Base-by-base conservation (phyloP, 768 basidiomycete species). In the Hygrophoropsis aurantiaca region DNA sequence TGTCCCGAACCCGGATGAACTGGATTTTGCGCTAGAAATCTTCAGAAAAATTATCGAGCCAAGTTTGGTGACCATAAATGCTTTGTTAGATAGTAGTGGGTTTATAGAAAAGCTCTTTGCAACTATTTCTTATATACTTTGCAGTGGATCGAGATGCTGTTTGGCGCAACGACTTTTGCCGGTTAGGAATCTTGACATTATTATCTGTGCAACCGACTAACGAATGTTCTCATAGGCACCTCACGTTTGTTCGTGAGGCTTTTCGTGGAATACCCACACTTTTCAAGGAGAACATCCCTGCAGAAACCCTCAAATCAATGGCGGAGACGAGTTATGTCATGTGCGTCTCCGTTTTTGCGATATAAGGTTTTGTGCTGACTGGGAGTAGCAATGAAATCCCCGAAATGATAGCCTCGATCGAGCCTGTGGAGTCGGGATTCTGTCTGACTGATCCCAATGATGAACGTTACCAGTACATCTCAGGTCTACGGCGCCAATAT, bases 161-260 rank as follows among this genome's bases (percentile, higher is more conserved):
- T 13, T 94, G 90, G 90, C 76, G 85, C 11, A 92, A 90, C 62
- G 88, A 93, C 53, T 90, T 93, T 59, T 93, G 90, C 69, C 79
- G 90, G 78, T 84, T 25, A 33, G 74, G n/a, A 67, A 24, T 38
- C 25, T 47, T 26, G 19, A 19, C 21, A 44, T 35, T 26, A 11
- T 43, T 23, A n/a, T 25, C 24, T 3, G 24, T 32, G 8, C 24
- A 24, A 7, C 40, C 21, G 23, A 40, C 43, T 50, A 18, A 40
- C 11, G 15, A 40, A n/a, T n/a, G 30, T 39, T 9, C 34, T 19
- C 26, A 11, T 44, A 87, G 86, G 30, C 79, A 85, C 63, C 61
- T 90, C 41, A 86, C 79, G 52, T 73, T 87, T 42, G 80, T 93
- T 42, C 83, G 84, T 46, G 82, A 87, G 58, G 83, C 85, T 0